Evolutionary conservation across 2,329 filamentous ascomycete species (phyloP), one percentile per base, ranked within the genome.

Genomic region (Aspergillus fijiensis): DNA sequence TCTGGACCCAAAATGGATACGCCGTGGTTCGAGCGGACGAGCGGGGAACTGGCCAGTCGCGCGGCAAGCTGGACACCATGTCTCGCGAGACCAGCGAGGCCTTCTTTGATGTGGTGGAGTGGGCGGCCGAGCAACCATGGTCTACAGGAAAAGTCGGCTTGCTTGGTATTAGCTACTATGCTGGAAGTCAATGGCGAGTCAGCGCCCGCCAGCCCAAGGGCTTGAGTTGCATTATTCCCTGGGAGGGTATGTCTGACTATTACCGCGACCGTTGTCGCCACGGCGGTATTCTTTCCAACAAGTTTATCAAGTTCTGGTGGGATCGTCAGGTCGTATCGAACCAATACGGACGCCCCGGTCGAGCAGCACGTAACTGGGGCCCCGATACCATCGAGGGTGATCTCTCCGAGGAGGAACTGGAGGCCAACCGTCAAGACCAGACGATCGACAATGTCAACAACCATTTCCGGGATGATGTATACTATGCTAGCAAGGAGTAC

Each of bases 401-500:
- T 57, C 60, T 79, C 0, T 51, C 61, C 1, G 73, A 73, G 50
- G 71, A 76, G 48, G 74, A 77, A 45, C 63, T 77, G 12, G 65
- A 63, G 29, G 59, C 59, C 9, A 80, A 79, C 57, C 74, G 76
- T 11, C 65, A 72, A 45, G 78, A 80, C 57, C 77, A 80, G 62
- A 79, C 69, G 2, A 64, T 75, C 5, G 81, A 83, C 63, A 82
- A 81, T 64, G 77, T 75, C 12, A 73, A 71, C 1, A 81, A 86
- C 69, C 74, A 72, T 10, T 91, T 85, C 74, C 82, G 85, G 0
- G 87, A 90, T 60, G 81, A 89, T 0, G 70, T 77, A 0, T 89
- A 89, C 72, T 89, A 89, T 60, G 81, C 85, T 0, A 85, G 81
- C 49, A 88, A 86, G 66, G 87, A 90, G 53, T 90, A 87, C 65